Base-by-base conservation (phyloP, 257 asterid genomes). In the Perilla frutescens region DNA sequence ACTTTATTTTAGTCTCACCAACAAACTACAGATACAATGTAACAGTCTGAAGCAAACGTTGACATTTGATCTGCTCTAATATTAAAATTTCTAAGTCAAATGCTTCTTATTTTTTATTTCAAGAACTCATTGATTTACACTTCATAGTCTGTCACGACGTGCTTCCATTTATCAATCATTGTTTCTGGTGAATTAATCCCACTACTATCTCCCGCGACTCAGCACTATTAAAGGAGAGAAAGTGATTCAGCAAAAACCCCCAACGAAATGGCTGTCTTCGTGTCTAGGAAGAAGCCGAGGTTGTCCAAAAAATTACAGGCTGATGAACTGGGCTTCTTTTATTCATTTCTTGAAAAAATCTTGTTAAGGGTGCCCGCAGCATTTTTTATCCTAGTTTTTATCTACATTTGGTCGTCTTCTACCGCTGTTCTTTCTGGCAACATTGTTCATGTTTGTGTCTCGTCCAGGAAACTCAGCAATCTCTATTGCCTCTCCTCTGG, bases 401-500 rank as follows among this genome's bases (percentile, higher is more conserved):
- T 88, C 65, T 86, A 73, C 70, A 67, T 90, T 41, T 90, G 92
- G 92, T 82, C 90, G 39, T 81, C 89, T 72, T 78, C 91, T 12
- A 79, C 92, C 14, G 74, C 90, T 65, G 59, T 87, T 51, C 37
- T 90, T 67, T 84, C 95, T 0, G 87, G 88, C 9, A 74, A 81
- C 58, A 69, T 87, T 6, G 78, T 88, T 20, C 95, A 84, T 75
- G 55, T 88, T 2, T 90, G 96, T 55, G 79, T 85, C 26, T 82
- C 93, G 2, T 85, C 96, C 0, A 68, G 93, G 6, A 90, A 87
- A 68, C 91, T 90, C 77, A 81, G 72, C 73, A 76, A 81, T 60
- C 86, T 81, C 9, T 88, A 84, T 34, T 90, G 96, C 80, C 81
- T 88, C 53, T 84, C 90, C 5, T 93, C 93, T 34, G 93, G 90